Evolutionary conservation across 345 rosid genomes (phyloP).

Genomic region (Psidium guajava): DNA sequence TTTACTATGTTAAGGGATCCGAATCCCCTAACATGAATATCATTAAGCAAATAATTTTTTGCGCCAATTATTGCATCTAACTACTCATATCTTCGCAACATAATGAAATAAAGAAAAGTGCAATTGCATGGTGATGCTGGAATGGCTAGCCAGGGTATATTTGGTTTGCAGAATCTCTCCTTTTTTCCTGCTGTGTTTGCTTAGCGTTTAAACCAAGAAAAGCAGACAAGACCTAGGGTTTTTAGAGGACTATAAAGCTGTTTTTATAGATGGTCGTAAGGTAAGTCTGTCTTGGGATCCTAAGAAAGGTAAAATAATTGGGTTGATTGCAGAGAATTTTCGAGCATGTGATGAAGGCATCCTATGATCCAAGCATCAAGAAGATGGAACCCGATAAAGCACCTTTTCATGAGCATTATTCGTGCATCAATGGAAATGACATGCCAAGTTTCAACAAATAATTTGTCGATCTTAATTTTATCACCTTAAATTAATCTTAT

Average conservation of each 20-base stretch:
- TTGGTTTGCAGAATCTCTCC: background rate
- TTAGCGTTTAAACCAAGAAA: background rate
- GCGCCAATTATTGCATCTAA: background rate
- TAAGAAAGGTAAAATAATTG: background rate
- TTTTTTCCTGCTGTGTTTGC: background rate
- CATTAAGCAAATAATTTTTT: background rate
- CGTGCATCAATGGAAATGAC: background rate
- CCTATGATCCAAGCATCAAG: background rate
- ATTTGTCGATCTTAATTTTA: background rate
- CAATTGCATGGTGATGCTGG: background rate
- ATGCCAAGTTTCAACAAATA: background rate
- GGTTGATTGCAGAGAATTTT: background rate
- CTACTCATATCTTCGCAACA: background rate
- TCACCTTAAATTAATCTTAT: background rate
- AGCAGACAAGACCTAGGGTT: background rate
- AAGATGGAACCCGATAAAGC: background rate
- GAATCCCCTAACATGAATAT: background rate
- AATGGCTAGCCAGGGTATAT: background rate
- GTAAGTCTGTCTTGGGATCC: background rate
- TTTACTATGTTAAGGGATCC: no score
- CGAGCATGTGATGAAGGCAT: background rate
- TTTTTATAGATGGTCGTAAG: background rate
- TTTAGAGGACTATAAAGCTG: background rate
- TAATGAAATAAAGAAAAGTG: background rate
- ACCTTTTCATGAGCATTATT: background rate